Evolutionary conservation across 805 yeast species (phyloP), one percentile per base, ranked within the genome.

Genomic region (Groenewaldozyma tartarivorans): DNA sequence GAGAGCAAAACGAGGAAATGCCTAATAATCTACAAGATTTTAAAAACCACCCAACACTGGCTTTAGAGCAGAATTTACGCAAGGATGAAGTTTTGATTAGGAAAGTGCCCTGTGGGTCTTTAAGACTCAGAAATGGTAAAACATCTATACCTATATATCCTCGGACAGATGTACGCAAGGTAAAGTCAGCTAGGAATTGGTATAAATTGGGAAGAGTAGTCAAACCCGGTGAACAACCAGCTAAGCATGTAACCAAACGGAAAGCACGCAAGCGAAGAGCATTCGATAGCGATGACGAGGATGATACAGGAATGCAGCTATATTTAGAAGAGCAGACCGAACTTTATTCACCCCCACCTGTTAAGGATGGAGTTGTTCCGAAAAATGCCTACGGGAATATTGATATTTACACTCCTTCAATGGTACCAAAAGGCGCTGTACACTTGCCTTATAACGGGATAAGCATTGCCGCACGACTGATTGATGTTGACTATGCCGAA

Each of bases 111-210:
- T 80, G 94, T 52, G 98, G 97, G 1, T 77, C 78, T 22, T 68
- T 85, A 21, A 63, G 80, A 17, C 58, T 74, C 11, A 67, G 65
- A 37, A 57, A 61, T 9, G 49, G 58, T 4, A 69, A 63, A 39
- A 19, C 33, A 24, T 41, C 48, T 3, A 53, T 48, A 19, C 53
- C 52, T 3, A 53, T 90, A 0, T 92, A 74, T 53, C 75, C 74
- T 36, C 63, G 95, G 18, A 58, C 70, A 1, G 77, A 79, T 50
- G 85, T 92, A 1, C 68, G 74, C 36, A 53, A 53, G 2, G 71
- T 88, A 17, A 67, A 77, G 43, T 77, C 94, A 0, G 83, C 95
- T 0, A 78, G 76, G 50, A 86, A 82, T 1, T 92, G 97, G 97
- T 84, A 79, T 53, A 71, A 81, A 61, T 63, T 71, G 34, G 98